Conservation (phyloP, 352 stramenopile species). For the Globisporangium alternatum region DNA sequence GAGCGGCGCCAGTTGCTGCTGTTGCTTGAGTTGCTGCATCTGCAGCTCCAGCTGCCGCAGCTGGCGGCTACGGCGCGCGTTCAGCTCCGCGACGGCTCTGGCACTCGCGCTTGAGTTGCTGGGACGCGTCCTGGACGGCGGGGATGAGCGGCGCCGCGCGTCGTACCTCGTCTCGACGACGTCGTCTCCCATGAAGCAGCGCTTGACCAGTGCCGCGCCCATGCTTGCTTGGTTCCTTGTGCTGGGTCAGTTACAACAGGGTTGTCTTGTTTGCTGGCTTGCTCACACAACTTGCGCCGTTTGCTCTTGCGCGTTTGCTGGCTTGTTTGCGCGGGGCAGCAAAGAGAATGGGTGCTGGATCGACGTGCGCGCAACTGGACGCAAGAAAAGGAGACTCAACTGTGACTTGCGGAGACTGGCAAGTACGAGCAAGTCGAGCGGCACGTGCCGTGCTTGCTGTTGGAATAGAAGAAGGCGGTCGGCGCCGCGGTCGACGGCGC, state of each 20-base stretch:
- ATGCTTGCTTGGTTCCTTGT: conserved; percentile 13
- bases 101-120: not conserved
- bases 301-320: not conserved
- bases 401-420: not conserved
- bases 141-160: not conserved
- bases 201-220: conserved; percentile 37
- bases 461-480: not conserved
- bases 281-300: not conserved
- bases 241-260: not conserved
- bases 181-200: conserved; percentile 23
- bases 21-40: conserved; percentile 10
- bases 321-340: not conserved
- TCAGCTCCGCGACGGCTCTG: conserved; percentile 2
- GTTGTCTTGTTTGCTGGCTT: not conserved
- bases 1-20: conserved; percentile 7
- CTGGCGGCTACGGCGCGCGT: conserved; percentile 11
- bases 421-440: not conserved
- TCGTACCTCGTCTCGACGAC: conserved; percentile 2
- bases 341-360: not conserved
- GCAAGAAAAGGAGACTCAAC: not conserved
- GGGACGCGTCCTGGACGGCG: not conserved
- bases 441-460: not conserved
- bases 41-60: conserved; percentile 16
- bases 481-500: not conserved
- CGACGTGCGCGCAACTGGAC: not conserved